Conservation (phyloP, 345 rosid species). For the Physaria fendleri region DNA sequence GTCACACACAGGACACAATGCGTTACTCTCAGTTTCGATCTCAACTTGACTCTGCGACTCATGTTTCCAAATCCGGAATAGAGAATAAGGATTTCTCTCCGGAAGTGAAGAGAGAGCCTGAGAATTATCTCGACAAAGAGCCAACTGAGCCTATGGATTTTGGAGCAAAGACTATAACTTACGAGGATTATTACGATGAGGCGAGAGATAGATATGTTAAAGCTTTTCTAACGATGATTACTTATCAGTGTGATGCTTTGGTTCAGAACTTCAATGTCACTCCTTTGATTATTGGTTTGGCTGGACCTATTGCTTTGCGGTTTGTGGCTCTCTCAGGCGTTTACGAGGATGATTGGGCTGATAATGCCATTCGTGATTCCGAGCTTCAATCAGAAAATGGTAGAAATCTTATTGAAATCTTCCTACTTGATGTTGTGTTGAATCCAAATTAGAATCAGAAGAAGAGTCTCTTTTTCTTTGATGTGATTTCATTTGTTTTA, state of each 20-base stretch:
- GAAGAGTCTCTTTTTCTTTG: not conserved
- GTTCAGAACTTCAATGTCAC: conserved; percentile 48
- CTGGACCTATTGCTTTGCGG: conserved; percentile 49
- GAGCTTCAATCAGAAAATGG: conserved; percentile 44
- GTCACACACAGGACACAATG: conserved; percentile 1
- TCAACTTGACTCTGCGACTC: conserved; percentile 10
- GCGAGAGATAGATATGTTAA: conserved; percentile 60
- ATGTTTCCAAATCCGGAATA: not conserved
- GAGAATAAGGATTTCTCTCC: not conserved
- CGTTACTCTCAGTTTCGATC: conserved; percentile 42
- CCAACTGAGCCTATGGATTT: conserved; percentile 52
- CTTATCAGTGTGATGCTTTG: conserved; percentile 65
- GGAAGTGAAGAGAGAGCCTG: conserved; percentile 18
- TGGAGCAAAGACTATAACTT: conserved; percentile 29
- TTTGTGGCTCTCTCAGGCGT: conserved; percentile 44
- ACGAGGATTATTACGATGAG: conserved; percentile 56
- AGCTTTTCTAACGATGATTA: conserved; percentile 63
- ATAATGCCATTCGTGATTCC: conserved; percentile 43
- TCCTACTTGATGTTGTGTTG: not conserved
- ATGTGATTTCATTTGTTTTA: not conserved
- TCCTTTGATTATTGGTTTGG: conserved; percentile 60
- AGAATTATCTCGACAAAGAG: conserved; percentile 11
- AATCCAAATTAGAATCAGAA: not conserved
- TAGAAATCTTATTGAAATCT: not conserved
- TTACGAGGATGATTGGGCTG: conserved; percentile 55